Evolutionary conservation across 805 yeast species (phyloP).

Genomic region (Debaryomyces tyrocola): DNA sequence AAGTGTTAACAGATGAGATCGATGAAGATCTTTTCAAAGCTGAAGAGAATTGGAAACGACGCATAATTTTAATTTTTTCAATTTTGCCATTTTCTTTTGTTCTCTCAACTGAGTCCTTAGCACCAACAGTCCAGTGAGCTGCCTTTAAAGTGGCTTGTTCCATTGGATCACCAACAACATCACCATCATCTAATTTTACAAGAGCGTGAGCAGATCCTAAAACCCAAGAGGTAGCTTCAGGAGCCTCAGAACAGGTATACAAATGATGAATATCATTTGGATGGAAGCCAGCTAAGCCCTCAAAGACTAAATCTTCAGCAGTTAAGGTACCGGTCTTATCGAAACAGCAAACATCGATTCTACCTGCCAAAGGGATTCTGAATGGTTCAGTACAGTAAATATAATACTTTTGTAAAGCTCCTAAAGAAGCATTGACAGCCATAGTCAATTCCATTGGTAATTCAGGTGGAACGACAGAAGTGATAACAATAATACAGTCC

Average conservation of each 20-base stretch:
- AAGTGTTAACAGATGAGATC: conserved; percentile 56
- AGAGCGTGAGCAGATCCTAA: conserved; percentile 96
- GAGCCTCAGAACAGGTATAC: conserved; percentile 59
- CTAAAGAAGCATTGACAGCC: conserved; percentile 93
- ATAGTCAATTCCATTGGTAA: conserved; percentile 98
- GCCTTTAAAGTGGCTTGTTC: conserved; percentile 93
- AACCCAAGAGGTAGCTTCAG: conserved; percentile 64
- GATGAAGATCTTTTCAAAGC: conserved; percentile 94
- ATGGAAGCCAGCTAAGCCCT: conserved; percentile 88
- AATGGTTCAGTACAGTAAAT: conserved; percentile 98
- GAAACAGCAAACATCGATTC: conserved; percentile 97
- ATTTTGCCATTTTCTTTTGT: conserved; percentile 23
- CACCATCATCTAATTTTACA: conserved; percentile 93
- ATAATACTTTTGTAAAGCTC: conserved; percentile 82
- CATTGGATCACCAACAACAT: conserved; percentile 98
- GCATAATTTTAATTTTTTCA: conserved; percentile 67
- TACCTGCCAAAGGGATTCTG: conserved; percentile 96
- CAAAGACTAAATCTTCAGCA: conserved; percentile 93
- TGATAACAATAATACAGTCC: conserved; percentile 92
- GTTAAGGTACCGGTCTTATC: conserved; percentile 98
- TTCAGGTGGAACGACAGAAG: conserved; percentile 99
- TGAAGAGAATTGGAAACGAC: conserved; percentile 96
- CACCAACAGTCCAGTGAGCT: conserved; percentile 79
- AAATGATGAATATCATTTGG: conserved; percentile 54
- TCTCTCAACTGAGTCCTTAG: conserved; percentile 68